Evolutionary conservation across 345 rosid species (phyloP).

Genomic region (Erucastrum elatum): DNA sequence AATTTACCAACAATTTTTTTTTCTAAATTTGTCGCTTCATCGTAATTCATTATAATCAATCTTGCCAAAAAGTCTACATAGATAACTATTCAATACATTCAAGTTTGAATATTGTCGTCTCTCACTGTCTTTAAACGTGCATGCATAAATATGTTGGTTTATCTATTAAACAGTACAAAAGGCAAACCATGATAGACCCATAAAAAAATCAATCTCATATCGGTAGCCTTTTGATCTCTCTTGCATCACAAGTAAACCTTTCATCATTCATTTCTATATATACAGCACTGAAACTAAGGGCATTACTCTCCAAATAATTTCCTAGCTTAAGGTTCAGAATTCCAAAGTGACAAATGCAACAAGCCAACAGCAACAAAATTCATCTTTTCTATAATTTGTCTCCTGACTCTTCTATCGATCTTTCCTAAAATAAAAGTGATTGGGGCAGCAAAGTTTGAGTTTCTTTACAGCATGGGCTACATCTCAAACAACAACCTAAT

Average conservation of each 20-base stretch:
- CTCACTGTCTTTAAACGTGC: background rate
- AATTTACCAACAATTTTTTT: no score
- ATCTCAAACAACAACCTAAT: slow-evolving; percentile 29
- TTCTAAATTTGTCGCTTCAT: no score
- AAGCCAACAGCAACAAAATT: background rate
- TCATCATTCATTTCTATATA: slow-evolving; percentile 19
- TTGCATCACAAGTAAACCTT: slow-evolving; percentile 34
- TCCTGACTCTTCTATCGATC: background rate
- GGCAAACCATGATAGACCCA: slow-evolving; percentile 12
- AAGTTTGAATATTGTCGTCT: background rate
- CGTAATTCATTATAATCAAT: no score
- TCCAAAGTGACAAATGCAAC: background rate
- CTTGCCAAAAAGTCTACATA: no score
- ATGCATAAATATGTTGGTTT: slow-evolving; percentile 2
- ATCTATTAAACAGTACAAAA: slow-evolving; percentile 18
- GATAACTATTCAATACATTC: background rate
- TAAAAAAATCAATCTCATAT: background rate
- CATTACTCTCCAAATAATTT: slow-evolving; percentile 19
- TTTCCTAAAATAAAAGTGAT: background rate
- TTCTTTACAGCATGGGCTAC: slow-evolving; percentile 23
- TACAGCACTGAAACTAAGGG: slow-evolving; percentile 24
- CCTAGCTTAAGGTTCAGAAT: slow-evolving; percentile 6
- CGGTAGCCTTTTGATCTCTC: slow-evolving; percentile 15
- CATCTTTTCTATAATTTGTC: background rate
- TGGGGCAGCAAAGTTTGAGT: slow-evolving; percentile 9